Percentiles rank a stretch among this genome's conserved stretches.
These are phyloP conservation scores for Candolleomyces aberdarensis DNA, from an alignment of 768 basidiomycete species.

Conservation along the genomic window DNA sequence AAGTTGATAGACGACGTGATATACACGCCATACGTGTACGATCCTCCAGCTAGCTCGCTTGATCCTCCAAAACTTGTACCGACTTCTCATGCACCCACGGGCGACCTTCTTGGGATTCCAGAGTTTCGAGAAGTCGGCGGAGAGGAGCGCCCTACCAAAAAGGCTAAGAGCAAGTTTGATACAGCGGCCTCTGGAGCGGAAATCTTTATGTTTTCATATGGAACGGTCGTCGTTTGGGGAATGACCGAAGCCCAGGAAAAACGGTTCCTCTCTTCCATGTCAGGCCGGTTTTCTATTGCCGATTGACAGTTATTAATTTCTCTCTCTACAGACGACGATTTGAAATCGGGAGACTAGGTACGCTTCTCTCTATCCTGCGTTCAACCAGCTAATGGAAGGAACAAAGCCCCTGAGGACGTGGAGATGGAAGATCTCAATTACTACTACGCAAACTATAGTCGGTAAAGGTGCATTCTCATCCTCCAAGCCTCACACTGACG, in stretches of 20 bases:
- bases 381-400: conserved; percentile 9
- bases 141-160: conserved; percentile 35
- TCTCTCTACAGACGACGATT: conserved; percentile 75
- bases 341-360: conserved; percentile 84
- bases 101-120: conserved; percentile 76
- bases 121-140: conserved; percentile 49
- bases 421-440: conserved; percentile 98
- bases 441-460: conserved; percentile 95
- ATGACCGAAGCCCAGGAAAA: conserved; percentile 94
- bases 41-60: conserved; percentile 40
- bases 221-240: conserved; percentile 96
- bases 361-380: neutral
- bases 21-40: conserved; percentile 88
- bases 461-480: conserved; percentile 43
- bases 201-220: conserved; percentile 92
- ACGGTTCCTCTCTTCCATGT: conserved; percentile 89
- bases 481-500: conserved; percentile 2
- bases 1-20: conserved; percentile 90
- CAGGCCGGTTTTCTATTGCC: conserved; percentile 27
- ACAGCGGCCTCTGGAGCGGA: conserved; percentile 71
- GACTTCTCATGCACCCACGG: conserved; percentile 41
- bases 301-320: conserved; percentile 13
- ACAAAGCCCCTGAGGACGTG: conserved; percentile 73
- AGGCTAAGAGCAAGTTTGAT: conserved; percentile 61
- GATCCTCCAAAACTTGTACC: conserved; percentile 16